phyloP scores from a whole-genome alignment of 2,329 filamentous ascomycete species.

The Fragosphaeria purpurea region DNA sequence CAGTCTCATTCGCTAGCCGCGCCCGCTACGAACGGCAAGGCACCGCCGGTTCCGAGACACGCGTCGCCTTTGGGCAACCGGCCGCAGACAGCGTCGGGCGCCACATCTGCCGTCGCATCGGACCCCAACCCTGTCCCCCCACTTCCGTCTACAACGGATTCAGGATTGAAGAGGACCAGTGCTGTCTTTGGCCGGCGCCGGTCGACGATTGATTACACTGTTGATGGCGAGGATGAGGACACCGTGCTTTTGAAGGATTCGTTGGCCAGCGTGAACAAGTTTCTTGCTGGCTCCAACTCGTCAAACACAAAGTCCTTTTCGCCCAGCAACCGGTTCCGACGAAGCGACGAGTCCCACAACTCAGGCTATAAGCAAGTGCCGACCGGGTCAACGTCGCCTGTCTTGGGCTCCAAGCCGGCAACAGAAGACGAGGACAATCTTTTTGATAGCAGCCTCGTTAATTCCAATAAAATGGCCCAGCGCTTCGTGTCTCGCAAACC shows the following conservation, averaged over 20 bases:
- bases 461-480: slow-evolving; percentile 26
- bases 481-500: slow-evolving; percentile 25
- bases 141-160: slow-evolving; percentile 23
- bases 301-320: neutral
- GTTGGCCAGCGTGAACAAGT: slow-evolving; percentile 35
- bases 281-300: slow-evolving; percentile 23
- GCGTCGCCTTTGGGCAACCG: slow-evolving; percentile 19
- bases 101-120: neutral
- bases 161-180: slow-evolving; percentile 19
- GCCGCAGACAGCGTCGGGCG: slow-evolving; percentile 18
- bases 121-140: neutral
- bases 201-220: slow-evolving; percentile 16
- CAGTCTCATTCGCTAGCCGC: slow-evolving; percentile 23
- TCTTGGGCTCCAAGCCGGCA: slow-evolving; percentile 24
- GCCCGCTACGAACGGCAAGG: slow-evolving; percentile 27
- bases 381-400: slow-evolving; percentile 22
- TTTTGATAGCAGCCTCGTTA: slow-evolving; percentile 38
- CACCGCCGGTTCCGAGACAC: slow-evolving; percentile 31
- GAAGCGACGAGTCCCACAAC: slow-evolving; percentile 28
- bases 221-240: slow-evolving; percentile 40
- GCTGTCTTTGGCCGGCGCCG: slow-evolving; percentile 20
- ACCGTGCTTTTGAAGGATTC: slow-evolving; percentile 43
- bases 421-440: slow-evolving; percentile 48
- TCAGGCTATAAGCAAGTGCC: slow-evolving; percentile 20
- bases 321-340: slow-evolving; percentile 22